These are phyloP conservation scores for Kodamaea nitidulidarum DNA, from an alignment of 805 yeast species.

Conservation along the genomic window DNA sequence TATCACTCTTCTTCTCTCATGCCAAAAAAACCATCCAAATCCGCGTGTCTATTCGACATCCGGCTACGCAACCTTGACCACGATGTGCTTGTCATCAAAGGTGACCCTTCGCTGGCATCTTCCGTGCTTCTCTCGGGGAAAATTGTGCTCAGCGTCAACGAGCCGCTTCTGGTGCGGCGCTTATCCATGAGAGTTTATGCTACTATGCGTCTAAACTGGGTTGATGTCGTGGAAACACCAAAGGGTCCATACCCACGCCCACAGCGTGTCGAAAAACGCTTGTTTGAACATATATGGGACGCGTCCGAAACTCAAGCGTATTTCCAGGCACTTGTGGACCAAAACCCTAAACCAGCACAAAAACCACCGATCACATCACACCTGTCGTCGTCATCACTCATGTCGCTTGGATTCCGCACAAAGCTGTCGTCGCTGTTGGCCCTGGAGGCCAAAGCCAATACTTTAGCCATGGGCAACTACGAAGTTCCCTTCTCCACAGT, in stretches of 20 bases:
- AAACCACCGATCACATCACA: slow-evolving; percentile 28
- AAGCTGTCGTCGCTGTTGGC: slow-evolving; percentile 29
- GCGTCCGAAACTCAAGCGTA: slow-evolving; percentile 51
- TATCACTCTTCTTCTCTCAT: slow-evolving; percentile 6
- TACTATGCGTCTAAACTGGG: slow-evolving; percentile 62
- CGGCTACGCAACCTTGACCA: slow-evolving; percentile 65
- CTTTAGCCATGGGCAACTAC: slow-evolving; percentile 70
- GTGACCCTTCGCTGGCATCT: slow-evolving; percentile 71
- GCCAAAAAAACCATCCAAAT: slow-evolving; percentile 23
- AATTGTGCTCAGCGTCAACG: slow-evolving; percentile 69
- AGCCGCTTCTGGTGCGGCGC: slow-evolving; percentile 66
- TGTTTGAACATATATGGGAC: slow-evolving; percentile 81
- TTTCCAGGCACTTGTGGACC: slow-evolving; percentile 29
- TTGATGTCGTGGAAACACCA: slow-evolving; percentile 46
- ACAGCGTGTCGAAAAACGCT: slow-evolving; percentile 50
- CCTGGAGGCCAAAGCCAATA: slow-evolving; percentile 21
- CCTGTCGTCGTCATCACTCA: slow-evolving; percentile 13
- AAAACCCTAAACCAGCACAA: slow-evolving; percentile 14
- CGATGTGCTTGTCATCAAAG: slow-evolving; percentile 78
- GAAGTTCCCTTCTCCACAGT: slow-evolving; percentile 86
- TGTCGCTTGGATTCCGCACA: slow-evolving; percentile 22
- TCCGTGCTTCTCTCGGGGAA: slow-evolving; percentile 74
- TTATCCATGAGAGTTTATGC: slow-evolving; percentile 64
- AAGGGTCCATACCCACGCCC: slow-evolving; percentile 47
- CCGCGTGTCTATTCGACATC: slow-evolving; percentile 40